Conservation (phyloP, 2,329 filamentous ascomycete genomes). For the Orbilia javanica region DNA sequence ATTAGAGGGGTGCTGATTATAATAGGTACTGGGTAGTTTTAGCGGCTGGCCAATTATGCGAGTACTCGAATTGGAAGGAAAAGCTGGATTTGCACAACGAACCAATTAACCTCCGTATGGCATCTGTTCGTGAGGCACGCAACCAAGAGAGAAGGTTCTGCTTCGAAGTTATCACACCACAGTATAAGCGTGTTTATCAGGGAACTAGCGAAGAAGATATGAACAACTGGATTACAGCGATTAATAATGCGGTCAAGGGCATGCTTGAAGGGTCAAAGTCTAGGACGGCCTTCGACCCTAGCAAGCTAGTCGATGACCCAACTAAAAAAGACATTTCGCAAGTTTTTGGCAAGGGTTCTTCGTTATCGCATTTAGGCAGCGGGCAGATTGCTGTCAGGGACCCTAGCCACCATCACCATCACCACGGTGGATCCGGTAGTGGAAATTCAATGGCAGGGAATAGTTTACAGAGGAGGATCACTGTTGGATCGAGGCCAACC, state of each 20-base stretch:
- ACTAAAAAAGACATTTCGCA: slow-evolving; percentile 56
- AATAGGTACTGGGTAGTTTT: slow-evolving; percentile 97
- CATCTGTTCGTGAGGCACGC: slow-evolving; percentile 93
- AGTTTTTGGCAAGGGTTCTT: slow-evolving; percentile 64
- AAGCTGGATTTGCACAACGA: slow-evolving; percentile 97
- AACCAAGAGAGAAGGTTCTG: slow-evolving; percentile 96
- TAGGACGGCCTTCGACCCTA: slow-evolving; percentile 67
- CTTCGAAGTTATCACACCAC: slow-evolving; percentile 97
- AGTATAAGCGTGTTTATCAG: slow-evolving; percentile 95
- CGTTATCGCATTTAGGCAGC: slow-evolving; percentile 64
- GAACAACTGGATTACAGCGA: slow-evolving; percentile 93
- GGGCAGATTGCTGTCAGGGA: slow-evolving; percentile 51
- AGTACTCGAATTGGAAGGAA: slow-evolving; percentile 99
- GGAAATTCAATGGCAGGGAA: slow-evolving; percentile 65
- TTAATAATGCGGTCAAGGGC: slow-evolving; percentile 97
- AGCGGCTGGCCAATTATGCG: slow-evolving; percentile 94
- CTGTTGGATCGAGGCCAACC: slow-evolving; percentile 88
- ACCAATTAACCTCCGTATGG: slow-evolving; percentile 95
- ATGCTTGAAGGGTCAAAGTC: slow-evolving; percentile 85
- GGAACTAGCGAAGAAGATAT: slow-evolving; percentile 98
- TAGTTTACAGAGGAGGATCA: slow-evolving; percentile 84
- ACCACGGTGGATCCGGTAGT: slow-evolving; percentile 10
- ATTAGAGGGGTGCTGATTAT: slow-evolving; percentile 1
- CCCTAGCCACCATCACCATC: not conserved
- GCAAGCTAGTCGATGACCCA: slow-evolving; percentile 60